Evolutionary conservation across 495 filamentous ascomycete genomes (phyloP), one percentile per base, ranked within the genome.

Genomic region (Echria macrotheca): DNA sequence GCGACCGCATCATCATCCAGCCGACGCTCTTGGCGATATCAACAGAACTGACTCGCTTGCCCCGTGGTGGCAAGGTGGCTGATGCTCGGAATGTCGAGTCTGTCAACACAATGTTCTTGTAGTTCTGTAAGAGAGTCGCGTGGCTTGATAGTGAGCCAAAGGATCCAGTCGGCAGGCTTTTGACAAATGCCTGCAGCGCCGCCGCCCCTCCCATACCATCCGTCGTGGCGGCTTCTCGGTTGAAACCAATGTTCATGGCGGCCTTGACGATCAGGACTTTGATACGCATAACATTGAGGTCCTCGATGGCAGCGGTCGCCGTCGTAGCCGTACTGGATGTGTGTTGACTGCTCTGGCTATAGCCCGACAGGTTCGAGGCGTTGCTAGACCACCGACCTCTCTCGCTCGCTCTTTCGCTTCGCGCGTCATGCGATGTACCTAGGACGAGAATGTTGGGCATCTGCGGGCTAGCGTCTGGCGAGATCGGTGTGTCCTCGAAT

Each of bases 401-500:
- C 14, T 45, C 33, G 18, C 4, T 29, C 33, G 75, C 62, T 11
- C 60, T 54, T 67, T 58, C 67, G 42, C 54, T 71, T 19, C 63
- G 68, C 41, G 47, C 50, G 36, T 65, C 65, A 24, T 41, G 53
- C 5, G 74, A 74, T 22, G 89, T 84, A 1, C 89, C 89, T 3
- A 95, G 78, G 1, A 96, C 83, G 24, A 95, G 65, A 33, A 96
- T 93, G 57, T 94, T 91, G 6, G 89, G 90, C 24, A 87, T 74
- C 43, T 75, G 75, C 1, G 79, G 80, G 11, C 78, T 84, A 44
- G 87, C 81, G 22, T 90, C 84, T 0, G 89, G 87, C 6, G 87
- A 91, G 11, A 87, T 74, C 3, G 84, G 85, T 0, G 81, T 85
- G 59, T 96, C 90, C 62, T 96, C 90, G 61, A 96, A 95, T 53